These are phyloP conservation scores for Fusarium lateritium DNA, from an alignment of 2,329 filamentous ascomycete genomes.

Conservation along the genomic window DNA sequence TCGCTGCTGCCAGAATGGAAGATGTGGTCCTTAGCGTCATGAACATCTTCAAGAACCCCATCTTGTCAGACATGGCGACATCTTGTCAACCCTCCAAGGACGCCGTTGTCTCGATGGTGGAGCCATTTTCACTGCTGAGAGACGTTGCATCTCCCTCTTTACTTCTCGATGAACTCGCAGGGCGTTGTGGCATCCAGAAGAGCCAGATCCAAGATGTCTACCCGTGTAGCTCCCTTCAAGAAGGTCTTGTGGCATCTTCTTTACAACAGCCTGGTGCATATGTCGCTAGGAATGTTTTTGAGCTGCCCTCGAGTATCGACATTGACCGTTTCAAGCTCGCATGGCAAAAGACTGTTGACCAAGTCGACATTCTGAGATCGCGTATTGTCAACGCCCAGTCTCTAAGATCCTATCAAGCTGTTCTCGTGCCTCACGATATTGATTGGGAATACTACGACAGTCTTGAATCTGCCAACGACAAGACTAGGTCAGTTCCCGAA, in stretches of 20 bases:
- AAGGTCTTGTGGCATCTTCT: conserved; percentile 38
- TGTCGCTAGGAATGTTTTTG: conserved; percentile 38
- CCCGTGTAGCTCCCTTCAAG: conserved; percentile 39
- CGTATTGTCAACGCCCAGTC: conserved; percentile 42
- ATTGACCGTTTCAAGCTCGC: conserved; percentile 34
- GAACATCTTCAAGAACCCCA: conserved; percentile 28
- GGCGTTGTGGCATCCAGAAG: conserved; percentile 18
- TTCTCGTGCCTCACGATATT: conserved; percentile 25
- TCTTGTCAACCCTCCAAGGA: conserved; percentile 5
- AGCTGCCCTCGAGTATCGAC: conserved; percentile 21
- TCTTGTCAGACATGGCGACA: conserved; percentile 31
- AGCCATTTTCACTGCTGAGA: conserved; percentile 18
- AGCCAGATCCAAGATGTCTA: conserved; percentile 35
- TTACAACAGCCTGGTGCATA: conserved; percentile 42
- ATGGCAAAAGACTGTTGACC: conserved; percentile 40
- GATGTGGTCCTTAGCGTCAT: conserved; percentile 30
- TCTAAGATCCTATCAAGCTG: conserved; percentile 38
- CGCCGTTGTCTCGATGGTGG: background rate
- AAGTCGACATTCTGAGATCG: conserved; percentile 44
- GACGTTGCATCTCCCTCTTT: conserved; percentile 2
- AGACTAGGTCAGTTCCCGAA: conserved; percentile 10
- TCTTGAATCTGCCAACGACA: background rate
- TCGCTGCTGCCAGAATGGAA: conserved; percentile 33
- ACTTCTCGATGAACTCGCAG: conserved; percentile 28
- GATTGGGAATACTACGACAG: conserved; percentile 21